Percentiles rank a stretch among this genome's conserved stretches.
Conservation (phyloP, 257 asterid species). For the Scutellaria barbata region DNA sequence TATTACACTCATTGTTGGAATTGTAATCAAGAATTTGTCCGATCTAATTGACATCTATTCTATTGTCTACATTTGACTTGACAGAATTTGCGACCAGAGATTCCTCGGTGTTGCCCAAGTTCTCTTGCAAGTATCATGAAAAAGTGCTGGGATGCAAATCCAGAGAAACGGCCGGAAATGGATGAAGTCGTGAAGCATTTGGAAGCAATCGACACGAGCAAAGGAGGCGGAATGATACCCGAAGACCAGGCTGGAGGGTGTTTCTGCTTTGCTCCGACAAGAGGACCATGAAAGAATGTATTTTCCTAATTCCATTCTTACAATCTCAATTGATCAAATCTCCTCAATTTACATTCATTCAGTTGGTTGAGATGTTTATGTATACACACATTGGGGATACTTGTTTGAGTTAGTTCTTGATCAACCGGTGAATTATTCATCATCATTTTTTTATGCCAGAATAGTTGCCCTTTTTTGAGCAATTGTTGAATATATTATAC, state of each 20-base stretch:
- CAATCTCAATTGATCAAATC: not conserved
- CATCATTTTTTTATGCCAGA: not conserved
- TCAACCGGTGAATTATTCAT: not conserved
- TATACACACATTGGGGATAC: not conserved
- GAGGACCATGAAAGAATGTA: conserved; percentile 62
- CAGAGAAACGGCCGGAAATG: conserved; percentile 87
- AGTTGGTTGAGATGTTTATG: conserved; percentile 32
- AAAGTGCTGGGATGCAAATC: conserved; percentile 81
- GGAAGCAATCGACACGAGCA: conserved; percentile 86
- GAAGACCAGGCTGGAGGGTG: conserved; percentile 74
- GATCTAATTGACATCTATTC: not conserved
- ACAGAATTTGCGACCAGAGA: conserved; percentile 78
- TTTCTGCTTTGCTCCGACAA: conserved; percentile 74
- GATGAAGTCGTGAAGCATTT: conserved; percentile 79
- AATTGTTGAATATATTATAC: too few species aligned
- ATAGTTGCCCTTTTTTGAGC: conserved; percentile 22
- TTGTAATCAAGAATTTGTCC: too few species aligned
- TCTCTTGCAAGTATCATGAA: conserved; percentile 67
- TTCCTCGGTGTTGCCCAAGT: conserved; percentile 87
- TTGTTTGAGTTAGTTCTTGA: conserved; percentile 22
- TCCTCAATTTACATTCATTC: not conserved
- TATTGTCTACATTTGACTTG: not conserved
- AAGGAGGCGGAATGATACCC: conserved; percentile 94
- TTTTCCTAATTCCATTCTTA: not conserved
- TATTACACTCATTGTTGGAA: not conserved